Evolutionary conservation across 2,329 filamentous ascomycete species (phyloP).

Genomic region (Fusarium aywerte): DNA sequence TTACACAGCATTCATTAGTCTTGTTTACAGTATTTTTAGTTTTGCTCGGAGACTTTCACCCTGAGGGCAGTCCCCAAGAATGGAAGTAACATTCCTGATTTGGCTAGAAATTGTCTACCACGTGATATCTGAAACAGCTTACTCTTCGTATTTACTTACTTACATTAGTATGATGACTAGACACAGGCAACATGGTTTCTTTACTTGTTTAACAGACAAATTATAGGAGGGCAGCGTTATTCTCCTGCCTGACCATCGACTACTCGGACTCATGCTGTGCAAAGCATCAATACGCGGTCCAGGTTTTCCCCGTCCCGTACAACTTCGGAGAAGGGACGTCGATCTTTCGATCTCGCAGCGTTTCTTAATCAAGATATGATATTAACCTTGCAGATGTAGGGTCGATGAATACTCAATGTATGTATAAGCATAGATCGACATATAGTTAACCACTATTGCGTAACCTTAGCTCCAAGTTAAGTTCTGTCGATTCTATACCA

Average conservation of each 20-base stretch:
- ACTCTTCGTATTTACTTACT: neutral
- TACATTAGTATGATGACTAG: neutral
- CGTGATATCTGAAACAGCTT: neutral
- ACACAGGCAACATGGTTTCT: neutral
- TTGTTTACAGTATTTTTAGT: constrained; percentile 16
- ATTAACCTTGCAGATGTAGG: neutral
- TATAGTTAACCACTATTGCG: too few relatives aligned
- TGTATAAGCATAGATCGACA: neutral
- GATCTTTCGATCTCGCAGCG: neutral
- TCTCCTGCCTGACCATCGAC: neutral
- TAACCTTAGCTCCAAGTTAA: too few relatives aligned
- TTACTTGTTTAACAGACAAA: neutral
- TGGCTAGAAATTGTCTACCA: neutral
- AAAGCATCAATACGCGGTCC: neutral
- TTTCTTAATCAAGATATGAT: neutral
- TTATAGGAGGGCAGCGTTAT: neutral
- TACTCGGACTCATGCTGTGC: neutral
- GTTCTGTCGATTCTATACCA: neutral
- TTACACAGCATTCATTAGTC: constrained; percentile 10
- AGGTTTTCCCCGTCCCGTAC: neutral
- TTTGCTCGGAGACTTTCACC: neutral
- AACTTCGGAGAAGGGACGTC: neutral
- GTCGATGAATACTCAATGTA: neutral
- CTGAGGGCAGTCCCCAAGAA: neutral
- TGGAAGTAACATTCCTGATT: neutral